Conservation (phyloP, 2,329 filamentous ascomycete genomes). For the Fragosphaeria purpurea region DNA sequence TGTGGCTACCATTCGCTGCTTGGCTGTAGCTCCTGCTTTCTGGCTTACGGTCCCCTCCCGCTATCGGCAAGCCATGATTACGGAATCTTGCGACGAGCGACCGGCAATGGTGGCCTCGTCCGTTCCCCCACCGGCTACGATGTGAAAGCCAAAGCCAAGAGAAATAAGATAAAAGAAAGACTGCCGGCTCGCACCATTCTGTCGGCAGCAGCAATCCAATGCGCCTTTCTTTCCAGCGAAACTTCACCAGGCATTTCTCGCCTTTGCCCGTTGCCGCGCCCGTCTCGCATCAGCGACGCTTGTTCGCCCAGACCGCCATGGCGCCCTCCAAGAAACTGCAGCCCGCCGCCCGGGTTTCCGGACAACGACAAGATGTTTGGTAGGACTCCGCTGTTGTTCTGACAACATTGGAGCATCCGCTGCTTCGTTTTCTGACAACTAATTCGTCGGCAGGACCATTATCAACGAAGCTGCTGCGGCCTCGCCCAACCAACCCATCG, state of each 20-base stretch:
- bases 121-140: too few species aligned
- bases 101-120: too few species aligned
- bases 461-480: conserved; percentile 42
- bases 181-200: neutral
- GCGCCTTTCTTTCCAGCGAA: neutral
- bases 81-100: neutral
- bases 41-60: neutral
- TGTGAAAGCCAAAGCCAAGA: neutral
- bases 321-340: conserved; percentile 22
- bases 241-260: neutral
- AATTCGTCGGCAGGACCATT: conserved; percentile 30
- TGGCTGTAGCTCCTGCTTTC: neutral
- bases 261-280: neutral
- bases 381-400: conserved; percentile 13
- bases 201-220: neutral
- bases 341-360: conserved; percentile 28
- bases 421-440: too few species aligned
- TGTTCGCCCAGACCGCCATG: conserved; percentile 1
- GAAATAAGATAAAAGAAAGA: neutral
- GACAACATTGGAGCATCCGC: too few species aligned
- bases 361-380: conserved; percentile 32
- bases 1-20: conserved; percentile 2
- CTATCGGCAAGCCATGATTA: neutral
- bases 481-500: conserved; percentile 40
- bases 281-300: neutral